Percentiles rank a stretch among this genome's conserved stretches.
Evolutionary conservation across 805 yeast genomes (phyloP).

Genomic region (Barnettozyma botsteinii): DNA sequence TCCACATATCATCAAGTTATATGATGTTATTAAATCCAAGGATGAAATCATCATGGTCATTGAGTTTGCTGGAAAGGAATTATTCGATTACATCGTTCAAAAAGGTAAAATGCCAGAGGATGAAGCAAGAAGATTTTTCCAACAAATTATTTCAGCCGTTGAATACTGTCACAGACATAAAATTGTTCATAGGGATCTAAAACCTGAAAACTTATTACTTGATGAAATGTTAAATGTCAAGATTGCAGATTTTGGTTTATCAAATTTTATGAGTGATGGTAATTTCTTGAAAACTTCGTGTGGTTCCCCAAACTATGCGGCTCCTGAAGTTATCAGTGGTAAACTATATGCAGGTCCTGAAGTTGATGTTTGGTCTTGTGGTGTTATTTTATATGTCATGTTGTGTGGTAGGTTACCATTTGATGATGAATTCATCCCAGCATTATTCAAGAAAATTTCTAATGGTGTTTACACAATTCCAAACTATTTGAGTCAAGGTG

Average conservation of each 20-base stretch:
- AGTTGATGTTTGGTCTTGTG: conserved; percentile 97
- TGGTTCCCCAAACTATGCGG: conserved; percentile 96
- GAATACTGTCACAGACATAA: conserved; percentile 95
- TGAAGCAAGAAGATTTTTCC: conserved; percentile 90
- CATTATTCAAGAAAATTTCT: conserved; percentile 83
- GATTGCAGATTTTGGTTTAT: conserved; percentile 93
- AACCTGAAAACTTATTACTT: conserved; percentile 86
- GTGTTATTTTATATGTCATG: conserved; percentile 93
- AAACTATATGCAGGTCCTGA: conserved; percentile 96
- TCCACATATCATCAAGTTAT: conserved; percentile 92
- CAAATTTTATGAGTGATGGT: conserved; percentile 97
- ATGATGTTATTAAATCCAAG: conserved; percentile 91
- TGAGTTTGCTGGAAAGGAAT: conserved; percentile 94
- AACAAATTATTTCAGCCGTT: conserved; percentile 93
- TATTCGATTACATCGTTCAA: conserved; percentile 92
- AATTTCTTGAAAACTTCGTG: conserved; percentile 91
- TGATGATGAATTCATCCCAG: conserved; percentile 95
- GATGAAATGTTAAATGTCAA: conserved; percentile 90
- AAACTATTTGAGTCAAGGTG: conserved; percentile 78
- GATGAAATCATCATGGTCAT: conserved; percentile 97
- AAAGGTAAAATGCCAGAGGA: conserved; percentile 88
- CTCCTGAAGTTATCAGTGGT: conserved; percentile 94
- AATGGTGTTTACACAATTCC: conserved; percentile 92
- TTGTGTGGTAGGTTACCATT: conserved; percentile 92
- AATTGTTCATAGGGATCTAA: conserved; percentile 93